Evolutionary conservation across 2,329 filamentous ascomycete species (phyloP).

Genomic region (Xylariaceae sp.): DNA sequence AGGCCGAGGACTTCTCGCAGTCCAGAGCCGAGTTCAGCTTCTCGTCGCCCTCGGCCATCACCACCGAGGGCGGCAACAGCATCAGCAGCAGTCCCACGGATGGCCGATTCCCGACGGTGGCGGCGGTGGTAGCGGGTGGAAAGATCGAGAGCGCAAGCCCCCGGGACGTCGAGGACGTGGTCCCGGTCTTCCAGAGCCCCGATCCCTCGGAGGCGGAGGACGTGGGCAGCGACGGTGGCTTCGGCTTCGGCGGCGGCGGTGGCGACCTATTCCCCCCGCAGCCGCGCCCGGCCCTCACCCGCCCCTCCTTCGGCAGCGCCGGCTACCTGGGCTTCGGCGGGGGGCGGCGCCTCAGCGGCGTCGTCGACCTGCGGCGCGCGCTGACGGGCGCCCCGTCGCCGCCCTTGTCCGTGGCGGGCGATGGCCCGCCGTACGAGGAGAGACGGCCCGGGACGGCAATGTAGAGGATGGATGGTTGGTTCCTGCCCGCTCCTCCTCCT

Average conservation of each 20-base stretch:
- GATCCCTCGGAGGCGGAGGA: conserved; percentile 14
- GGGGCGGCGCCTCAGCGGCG: conserved; percentile 16
- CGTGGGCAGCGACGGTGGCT: conserved; percentile 23
- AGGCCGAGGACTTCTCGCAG: conserved; percentile 6
- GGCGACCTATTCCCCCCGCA: too few species aligned
- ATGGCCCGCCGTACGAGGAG: too few species aligned
- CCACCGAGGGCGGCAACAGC: conserved; percentile 6
- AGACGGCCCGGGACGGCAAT: too few species aligned
- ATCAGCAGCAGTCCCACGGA: not conserved
- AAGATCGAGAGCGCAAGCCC: too few species aligned
- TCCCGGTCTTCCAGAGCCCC: not conserved
- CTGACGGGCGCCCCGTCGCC: conserved; percentile 8
- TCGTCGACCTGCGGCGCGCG: conserved; percentile 14
- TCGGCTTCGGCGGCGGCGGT: conserved; percentile 24
- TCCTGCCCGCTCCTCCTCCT: too few species aligned
- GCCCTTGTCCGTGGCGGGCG: too few species aligned
- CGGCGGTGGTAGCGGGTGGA: too few species aligned
- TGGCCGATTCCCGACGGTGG: not conserved
- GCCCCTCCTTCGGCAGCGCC: conserved; percentile 25
- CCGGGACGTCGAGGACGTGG: too few species aligned
- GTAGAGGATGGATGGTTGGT: too few species aligned
- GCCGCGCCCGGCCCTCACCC: too few species aligned
- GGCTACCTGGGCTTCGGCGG: conserved; percentile 24
- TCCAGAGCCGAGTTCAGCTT: conserved; percentile 20
- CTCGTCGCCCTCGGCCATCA: conserved; percentile 15